These are phyloP conservation scores for Cladosporium sp. DNA, from an alignment of 2,329 filamentous ascomycete species.

Conservation along the genomic window DNA sequence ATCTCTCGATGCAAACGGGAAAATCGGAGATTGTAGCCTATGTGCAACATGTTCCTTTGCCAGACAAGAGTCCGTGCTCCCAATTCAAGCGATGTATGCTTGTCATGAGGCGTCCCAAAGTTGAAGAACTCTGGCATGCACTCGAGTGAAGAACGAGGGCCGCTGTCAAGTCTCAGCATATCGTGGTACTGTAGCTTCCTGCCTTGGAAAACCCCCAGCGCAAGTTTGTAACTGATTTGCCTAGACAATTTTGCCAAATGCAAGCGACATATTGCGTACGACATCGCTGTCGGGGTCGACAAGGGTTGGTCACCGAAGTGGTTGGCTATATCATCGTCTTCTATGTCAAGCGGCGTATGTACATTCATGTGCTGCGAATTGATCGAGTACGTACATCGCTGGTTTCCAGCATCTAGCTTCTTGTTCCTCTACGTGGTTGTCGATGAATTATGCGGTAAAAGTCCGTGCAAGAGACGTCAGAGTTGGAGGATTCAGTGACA, in stretches of 20 bases:
- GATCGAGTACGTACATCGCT: slow-evolving; percentile 4
- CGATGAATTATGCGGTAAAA: too few relatives aligned
- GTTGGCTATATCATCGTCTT: background rate
- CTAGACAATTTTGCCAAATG: background rate
- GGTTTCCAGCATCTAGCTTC: background rate
- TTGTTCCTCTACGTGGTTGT: too few relatives aligned
- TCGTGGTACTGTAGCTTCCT: background rate
- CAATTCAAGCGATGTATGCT: background rate
- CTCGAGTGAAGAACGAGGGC: background rate
- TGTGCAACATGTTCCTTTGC: background rate
- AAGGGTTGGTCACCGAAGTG: background rate
- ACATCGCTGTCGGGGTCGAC: background rate
- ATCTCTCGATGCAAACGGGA: slow-evolving; percentile 1
- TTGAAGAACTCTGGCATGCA: slow-evolving; percentile 1
- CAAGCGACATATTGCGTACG: background rate
- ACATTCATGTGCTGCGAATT: slow-evolving; percentile 3
- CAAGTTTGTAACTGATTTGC: background rate
- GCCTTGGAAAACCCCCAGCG: background rate
- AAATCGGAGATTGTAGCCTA: slow-evolving; percentile 1
- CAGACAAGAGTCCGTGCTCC: background rate
- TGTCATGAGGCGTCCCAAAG: background rate
- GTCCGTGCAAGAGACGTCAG: too few relatives aligned
- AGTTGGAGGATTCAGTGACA: too few relatives aligned
- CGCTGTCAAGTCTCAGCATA: background rate
- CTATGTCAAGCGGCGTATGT: background rate